A percentile compares a stretch with the other conserved stretches of the same genome.
Conservation (phyloP, 73 alveolate species). For the Blepharisma stoltei region DNA sequence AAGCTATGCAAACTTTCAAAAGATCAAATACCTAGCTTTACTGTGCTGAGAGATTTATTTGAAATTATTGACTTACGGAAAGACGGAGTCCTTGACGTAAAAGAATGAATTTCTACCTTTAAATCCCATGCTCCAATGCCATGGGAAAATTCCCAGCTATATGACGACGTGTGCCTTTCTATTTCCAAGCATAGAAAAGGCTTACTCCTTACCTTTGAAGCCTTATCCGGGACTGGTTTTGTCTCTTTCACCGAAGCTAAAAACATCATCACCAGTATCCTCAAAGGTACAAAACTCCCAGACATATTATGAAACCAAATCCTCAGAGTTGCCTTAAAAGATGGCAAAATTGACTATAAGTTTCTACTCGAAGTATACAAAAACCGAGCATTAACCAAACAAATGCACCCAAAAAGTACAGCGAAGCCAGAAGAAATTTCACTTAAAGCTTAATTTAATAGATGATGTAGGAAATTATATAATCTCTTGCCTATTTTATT, state of each 20-base stretch:
- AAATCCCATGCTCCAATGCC: conserved; percentile 40
- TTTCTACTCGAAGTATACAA: conserved; percentile 69
- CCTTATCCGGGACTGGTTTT: conserved; percentile 34
- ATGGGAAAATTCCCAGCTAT: conserved; percentile 69
- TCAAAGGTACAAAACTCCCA: conserved; percentile 38
- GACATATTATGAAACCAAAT: conserved; percentile 52
- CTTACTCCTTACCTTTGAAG: conserved; percentile 54
- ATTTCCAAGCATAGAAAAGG: conserved; percentile 69
- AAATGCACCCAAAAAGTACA: not conserved
- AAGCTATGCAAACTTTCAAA: conserved; percentile 67
- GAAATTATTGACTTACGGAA: conserved; percentile 89
- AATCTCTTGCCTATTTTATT: too few relatives aligned
- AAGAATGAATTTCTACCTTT: conserved; percentile 90
- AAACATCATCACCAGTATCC: conserved; percentile 35
- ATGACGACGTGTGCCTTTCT: conserved; percentile 46
- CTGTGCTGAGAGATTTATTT: conserved; percentile 81
- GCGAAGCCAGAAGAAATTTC: too few relatives aligned
- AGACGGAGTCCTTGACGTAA: conserved; percentile 86
- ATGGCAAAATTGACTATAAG: conserved; percentile 63
- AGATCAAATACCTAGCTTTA: conserved; percentile 77
- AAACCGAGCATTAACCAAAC: conserved; percentile 36
- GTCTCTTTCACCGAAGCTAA: conserved; percentile 48
- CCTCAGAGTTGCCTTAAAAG: conserved; percentile 57
- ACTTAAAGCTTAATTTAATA: too few relatives aligned
- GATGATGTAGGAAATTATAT: too few relatives aligned